Evolutionary conservation across 2,329 filamentous ascomycete species (phyloP), one percentile per base, ranked within the genome.

Genomic region (Pseudogymnoascus sp.): DNA sequence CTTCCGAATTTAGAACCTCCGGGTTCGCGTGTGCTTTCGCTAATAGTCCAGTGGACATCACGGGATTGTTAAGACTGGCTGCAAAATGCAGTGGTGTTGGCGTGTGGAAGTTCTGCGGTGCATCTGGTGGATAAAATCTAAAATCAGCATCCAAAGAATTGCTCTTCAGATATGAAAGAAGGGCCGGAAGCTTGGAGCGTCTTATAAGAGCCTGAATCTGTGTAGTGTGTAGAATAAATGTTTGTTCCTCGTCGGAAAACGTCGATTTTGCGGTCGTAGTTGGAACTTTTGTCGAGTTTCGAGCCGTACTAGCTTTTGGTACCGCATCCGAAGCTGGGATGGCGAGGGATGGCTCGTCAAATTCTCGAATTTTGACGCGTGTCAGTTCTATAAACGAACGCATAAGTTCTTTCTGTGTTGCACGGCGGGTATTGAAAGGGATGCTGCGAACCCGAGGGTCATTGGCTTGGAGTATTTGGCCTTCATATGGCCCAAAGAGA

Each of bases 371-470:
- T 75, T 99, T 97, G 15, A 97, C 82, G 15, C 95, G 82, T 0
- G 95, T 99, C 33, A 99, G 82, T 77, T 99, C 95, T 66, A 96
- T 89, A 70, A 97, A 99, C 0, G 89, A 89, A 40, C 93, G 86
- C 89, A 97, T 95, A 0, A 99, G 85, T 75, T 99, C 95, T 59
- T 89, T 90, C 72, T 97, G 93, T 0, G 95, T 99, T 0, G 95
- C 91, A 64, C 95, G 83, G 11, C 92, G 84, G 7, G 95, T 99
- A 74, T 84, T 96, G 75, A 99, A 99, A 0, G 95, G 95, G 67
- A 99, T 97, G 0, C 90, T 88, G 63, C 95, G 83, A 70, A 96
- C 82, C 37, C 95, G 82, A 0, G 87, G 79, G 71, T 99, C 95
- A 65, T 91, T 91, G 10, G 86, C 83, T 64, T 82, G 86, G 62